Conservation (phyloP, 2,329 filamentous ascomycete species). For the Fusarium sp. region DNA sequence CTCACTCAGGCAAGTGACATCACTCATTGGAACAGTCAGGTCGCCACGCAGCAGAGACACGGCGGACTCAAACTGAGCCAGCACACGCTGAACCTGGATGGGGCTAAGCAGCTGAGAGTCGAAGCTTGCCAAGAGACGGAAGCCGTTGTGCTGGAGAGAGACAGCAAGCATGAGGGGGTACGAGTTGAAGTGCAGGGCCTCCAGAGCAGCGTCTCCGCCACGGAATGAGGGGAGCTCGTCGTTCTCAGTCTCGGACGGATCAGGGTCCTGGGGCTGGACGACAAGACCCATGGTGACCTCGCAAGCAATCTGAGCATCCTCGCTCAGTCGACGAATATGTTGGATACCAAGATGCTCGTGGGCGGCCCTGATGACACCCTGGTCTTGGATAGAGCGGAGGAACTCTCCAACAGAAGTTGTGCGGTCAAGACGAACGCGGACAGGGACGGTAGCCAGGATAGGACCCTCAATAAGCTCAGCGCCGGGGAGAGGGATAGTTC, state of each 20-base stretch:
- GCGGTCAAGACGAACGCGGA: constrained; percentile 40
- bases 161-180: constrained; percentile 75
- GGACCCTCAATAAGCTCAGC: constrained; percentile 48
- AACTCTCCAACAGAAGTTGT: constrained; percentile 39
- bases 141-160: constrained; percentile 64
- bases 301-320: constrained; percentile 64
- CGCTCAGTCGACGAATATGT: constrained; percentile 56
- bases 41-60: constrained; percentile 61
- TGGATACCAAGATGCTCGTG: constrained; percentile 50
- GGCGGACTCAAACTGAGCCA: constrained; percentile 63
- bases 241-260: not conserved
- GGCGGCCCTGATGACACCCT: constrained; percentile 40
- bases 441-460: constrained; percentile 43
- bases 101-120: constrained; percentile 67
- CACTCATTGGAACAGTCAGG: constrained; percentile 45
- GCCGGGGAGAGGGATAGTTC: constrained; percentile 43
- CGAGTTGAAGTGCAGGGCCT: constrained; percentile 67
- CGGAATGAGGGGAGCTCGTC: constrained; percentile 57
- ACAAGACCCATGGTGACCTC: constrained; percentile 66
- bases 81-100: constrained; percentile 63
- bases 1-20: constrained; percentile 51
- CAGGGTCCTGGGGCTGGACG: constrained; percentile 58
- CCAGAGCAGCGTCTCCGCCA: constrained; percentile 66
- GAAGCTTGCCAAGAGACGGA: constrained; percentile 71
- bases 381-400: constrained; percentile 45